A percentile compares a stretch with the other conserved stretches of the same genome.
phyloP scores from a whole-genome alignment of 345 rosid genomes.

The Melaleuca quinquenervia region DNA sequence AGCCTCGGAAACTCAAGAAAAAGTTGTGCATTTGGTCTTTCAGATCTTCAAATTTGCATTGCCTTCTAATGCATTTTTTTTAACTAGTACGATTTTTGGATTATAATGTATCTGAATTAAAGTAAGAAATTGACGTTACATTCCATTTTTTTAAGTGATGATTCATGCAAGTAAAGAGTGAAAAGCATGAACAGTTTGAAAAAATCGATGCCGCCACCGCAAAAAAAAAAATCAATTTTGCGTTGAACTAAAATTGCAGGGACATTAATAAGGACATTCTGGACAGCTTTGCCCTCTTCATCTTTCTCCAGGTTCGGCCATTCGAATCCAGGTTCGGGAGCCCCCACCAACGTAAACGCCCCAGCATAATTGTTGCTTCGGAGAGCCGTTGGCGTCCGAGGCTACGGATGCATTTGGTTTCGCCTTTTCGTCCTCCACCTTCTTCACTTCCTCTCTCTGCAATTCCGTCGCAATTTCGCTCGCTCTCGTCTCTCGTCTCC shows the following conservation, averaged over 20 bases:
- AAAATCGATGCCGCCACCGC: neutral
- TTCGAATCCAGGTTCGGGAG: neutral
- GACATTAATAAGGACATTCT: neutral
- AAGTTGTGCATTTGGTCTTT: fast-evolving
- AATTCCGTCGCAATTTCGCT: neutral
- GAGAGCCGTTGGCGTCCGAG: neutral
- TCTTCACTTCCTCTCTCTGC: neutral
- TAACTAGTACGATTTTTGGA: fast-evolving
- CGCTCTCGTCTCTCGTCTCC: neutral
- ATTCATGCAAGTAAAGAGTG: neutral
- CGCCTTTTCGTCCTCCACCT: neutral
- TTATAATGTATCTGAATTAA: fast-evolving
- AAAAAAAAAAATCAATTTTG: neutral
- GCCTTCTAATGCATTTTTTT: fast-evolving
- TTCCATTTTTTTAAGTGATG: no score
- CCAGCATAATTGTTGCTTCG: neutral
- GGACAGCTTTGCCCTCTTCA: neutral
- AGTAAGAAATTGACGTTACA: neutral
- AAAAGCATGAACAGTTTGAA: neutral
- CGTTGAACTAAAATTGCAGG: neutral
- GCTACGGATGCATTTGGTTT: neutral
- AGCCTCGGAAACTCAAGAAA: fast-evolving
- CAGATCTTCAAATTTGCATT: neutral
- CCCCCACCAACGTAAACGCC: neutral
- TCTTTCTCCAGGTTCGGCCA: neutral